Evolutionary conservation across 495 filamentous ascomycete genomes (phyloP).

Genomic region (Neurospora discreta): DNA sequence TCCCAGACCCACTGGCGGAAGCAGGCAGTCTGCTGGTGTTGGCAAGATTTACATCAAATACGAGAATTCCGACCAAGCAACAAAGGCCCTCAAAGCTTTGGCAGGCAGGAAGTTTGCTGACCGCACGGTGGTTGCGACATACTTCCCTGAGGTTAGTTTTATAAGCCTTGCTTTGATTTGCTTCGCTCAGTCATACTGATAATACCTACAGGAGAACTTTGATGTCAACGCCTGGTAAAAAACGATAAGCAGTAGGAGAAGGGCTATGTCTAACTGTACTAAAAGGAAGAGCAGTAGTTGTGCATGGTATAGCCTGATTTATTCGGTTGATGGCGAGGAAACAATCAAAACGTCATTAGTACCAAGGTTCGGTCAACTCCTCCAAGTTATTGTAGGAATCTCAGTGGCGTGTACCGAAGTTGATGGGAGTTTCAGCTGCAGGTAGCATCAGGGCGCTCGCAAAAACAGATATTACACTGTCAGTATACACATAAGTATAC

Average conservation of each 20-base stretch:
- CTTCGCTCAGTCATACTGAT: constrained; percentile 9
- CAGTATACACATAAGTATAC: not conserved
- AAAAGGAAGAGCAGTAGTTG: not conserved
- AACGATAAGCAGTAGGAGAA: not conserved
- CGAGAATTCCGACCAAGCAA: constrained; percentile 64
- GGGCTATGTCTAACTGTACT: not conserved
- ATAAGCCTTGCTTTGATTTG: not conserved
- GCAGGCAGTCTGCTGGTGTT: constrained; percentile 73
- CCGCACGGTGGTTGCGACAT: constrained; percentile 90
- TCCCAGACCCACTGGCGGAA: constrained; percentile 72
- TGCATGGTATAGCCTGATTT: not conserved
- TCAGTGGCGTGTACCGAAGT: not conserved
- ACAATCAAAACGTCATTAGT: not conserved
- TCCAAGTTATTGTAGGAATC: not conserved
- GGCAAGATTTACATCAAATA: constrained; percentile 98
- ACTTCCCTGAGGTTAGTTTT: constrained; percentile 71
- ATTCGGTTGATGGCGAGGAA: not conserved
- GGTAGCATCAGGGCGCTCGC: not conserved
- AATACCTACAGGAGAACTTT: constrained; percentile 53
- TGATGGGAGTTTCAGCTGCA: not conserved
- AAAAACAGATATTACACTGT: not conserved
- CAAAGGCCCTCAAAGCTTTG: constrained; percentile 70
- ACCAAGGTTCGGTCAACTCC: not conserved
- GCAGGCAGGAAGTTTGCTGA: constrained; percentile 93
- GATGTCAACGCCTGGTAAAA: constrained; percentile 65